Evolutionary conservation across 345 rosid genomes (phyloP), one percentile per base, ranked within the genome.

Genomic region (Euphorbia pulcherrima): DNA sequence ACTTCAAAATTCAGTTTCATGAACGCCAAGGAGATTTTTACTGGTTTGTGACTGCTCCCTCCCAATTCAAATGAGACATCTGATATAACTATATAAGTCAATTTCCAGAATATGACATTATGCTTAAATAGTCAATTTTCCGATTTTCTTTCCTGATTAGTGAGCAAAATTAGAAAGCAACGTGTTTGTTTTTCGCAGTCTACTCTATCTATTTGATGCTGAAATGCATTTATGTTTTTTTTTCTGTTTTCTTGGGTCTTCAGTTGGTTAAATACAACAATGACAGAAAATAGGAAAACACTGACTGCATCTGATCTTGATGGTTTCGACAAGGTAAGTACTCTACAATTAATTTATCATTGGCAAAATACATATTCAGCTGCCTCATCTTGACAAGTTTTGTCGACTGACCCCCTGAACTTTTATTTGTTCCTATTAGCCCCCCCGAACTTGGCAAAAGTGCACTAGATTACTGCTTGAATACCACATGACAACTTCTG

Each of bases 11-110:
- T 75, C 93, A 84, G 56, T 92, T 92, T 75, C 89, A 88, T 60
- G 98, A 92, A 29, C 83, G 83, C 14, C 89, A 90, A 67, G 97
- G 98, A 81, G 97, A 92, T 71, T 90, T 93, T 73, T 89, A 90
- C 87, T 90, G 93, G 98, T 90, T 20, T 27, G 83, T 30, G 60
- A 77, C 53, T n/a, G n/a, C n/a, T n/a, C n/a, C n/a, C 58, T 51
- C 23, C 51, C 62, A 20, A 39, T 60, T 21, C 37, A 1, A 61
- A 35, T 33, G 13, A 2, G 23, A 13, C 14, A 21, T 21, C 27
- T 33, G 13, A 2, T 24, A 13, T 21, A 21, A 35, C 27, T 1
- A 23, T n/a, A n/a, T n/a, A 27, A 51, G 9, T 44, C 27, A 10
- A 21, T 37, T 50, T 50, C 35, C 12, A 1, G 30, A 65, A 20